Percentiles rank a stretch among this genome's conserved stretches.
phyloP scores from a whole-genome alignment of 2,329 filamentous ascomycete genomes.

The Akanthomyces muscarius region DNA sequence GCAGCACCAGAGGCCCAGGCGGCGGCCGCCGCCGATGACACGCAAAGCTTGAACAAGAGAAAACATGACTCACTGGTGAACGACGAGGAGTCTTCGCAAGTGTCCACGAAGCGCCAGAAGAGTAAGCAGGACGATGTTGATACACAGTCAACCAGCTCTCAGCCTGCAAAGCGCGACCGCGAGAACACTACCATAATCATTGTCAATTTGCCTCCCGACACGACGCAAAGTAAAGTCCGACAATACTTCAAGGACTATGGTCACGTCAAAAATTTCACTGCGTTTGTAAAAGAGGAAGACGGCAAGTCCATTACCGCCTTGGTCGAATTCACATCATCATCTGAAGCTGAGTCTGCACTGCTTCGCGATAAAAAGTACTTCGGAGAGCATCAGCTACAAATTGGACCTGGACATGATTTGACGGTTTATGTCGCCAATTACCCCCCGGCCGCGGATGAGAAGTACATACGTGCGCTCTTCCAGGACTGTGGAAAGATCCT shows the following conservation, averaged over 20 bases:
- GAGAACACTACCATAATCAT: slow-evolving; percentile 86
- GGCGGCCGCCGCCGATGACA: slow-evolving; percentile 29
- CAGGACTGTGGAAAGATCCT: slow-evolving; percentile 75
- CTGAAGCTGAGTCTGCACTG: slow-evolving; percentile 77
- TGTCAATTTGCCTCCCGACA: slow-evolving; percentile 66
- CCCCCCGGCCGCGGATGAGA: slow-evolving; percentile 69
- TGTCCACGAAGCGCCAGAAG: slow-evolving; percentile 64
- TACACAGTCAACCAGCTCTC: slow-evolving; percentile 3
- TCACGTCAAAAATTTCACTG: slow-evolving; percentile 70
- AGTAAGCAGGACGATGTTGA: slow-evolving; percentile 35
- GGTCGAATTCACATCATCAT: slow-evolving; percentile 77
- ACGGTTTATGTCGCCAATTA: slow-evolving; percentile 93
- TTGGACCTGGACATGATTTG: slow-evolving; percentile 69
- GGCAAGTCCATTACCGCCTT: slow-evolving; percentile 64
- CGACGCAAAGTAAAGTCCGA: slow-evolving; percentile 67
- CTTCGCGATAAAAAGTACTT: slow-evolving; percentile 79
- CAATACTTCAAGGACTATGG: slow-evolving; percentile 94
- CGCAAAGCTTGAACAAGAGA: slow-evolving; percentile 56
- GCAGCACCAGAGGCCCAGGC: slow-evolving; percentile 24
- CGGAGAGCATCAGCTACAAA: slow-evolving; percentile 66
- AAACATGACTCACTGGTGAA: slow-evolving; percentile 63
- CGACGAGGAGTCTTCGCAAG: slow-evolving; percentile 39
- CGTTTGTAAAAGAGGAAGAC: slow-evolving; percentile 59
- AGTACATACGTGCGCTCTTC: slow-evolving; percentile 65
- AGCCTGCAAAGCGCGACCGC: slow-evolving; percentile 69